Percentiles rank a stretch among this genome's conserved stretches.
Evolutionary conservation across 2,329 filamentous ascomycete genomes (phyloP).

Genomic region (Dactylellina leptospora): DNA sequence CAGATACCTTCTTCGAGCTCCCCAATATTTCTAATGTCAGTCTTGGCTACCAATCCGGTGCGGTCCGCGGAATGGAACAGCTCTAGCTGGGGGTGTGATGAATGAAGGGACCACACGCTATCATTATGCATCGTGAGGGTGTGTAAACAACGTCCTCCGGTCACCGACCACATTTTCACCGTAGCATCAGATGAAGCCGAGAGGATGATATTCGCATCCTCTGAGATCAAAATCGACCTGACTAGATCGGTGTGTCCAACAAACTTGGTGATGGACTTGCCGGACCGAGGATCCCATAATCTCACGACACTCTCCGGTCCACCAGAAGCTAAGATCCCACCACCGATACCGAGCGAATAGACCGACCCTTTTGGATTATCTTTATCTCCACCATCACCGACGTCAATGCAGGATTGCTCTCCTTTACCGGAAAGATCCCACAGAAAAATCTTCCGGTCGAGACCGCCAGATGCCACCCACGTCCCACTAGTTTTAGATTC

Average conservation of each 20-base stretch:
- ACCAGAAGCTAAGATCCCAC: slow-evolving; percentile 85
- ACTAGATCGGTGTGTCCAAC: slow-evolving; percentile 96
- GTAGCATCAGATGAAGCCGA: slow-evolving; percentile 96
- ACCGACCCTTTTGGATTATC: slow-evolving; percentile 90
- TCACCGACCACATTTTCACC: slow-evolving; percentile 97
- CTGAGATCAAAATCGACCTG: slow-evolving; percentile 86
- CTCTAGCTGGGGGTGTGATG: slow-evolving; percentile 81
- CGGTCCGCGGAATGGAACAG: slow-evolving; percentile 96
- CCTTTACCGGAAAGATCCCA: slow-evolving; percentile 88
- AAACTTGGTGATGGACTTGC: slow-evolving; percentile 92
- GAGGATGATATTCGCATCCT: slow-evolving; percentile 88
- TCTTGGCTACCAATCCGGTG: slow-evolving; percentile 93
- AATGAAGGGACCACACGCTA: slow-evolving; percentile 95
- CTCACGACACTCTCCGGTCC: slow-evolving; percentile 93
- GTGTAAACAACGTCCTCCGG: slow-evolving; percentile 93
- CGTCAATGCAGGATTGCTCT: slow-evolving; percentile 85
- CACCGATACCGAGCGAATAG: slow-evolving; percentile 84
- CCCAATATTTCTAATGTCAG: slow-evolving; percentile 78
- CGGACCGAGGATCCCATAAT: slow-evolving; percentile 88
- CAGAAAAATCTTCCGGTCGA: slow-evolving; percentile 89
- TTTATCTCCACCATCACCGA: slow-evolving; percentile 76
- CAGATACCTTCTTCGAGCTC: slow-evolving; percentile 80
- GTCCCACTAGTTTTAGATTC: slow-evolving; percentile 68
- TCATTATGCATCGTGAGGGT: slow-evolving; percentile 99
- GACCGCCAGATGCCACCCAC: slow-evolving; percentile 92